These are phyloP conservation scores for Tilletia indica DNA, from an alignment of 1,284 basidiomycete species.

Conservation along the genomic window DNA sequence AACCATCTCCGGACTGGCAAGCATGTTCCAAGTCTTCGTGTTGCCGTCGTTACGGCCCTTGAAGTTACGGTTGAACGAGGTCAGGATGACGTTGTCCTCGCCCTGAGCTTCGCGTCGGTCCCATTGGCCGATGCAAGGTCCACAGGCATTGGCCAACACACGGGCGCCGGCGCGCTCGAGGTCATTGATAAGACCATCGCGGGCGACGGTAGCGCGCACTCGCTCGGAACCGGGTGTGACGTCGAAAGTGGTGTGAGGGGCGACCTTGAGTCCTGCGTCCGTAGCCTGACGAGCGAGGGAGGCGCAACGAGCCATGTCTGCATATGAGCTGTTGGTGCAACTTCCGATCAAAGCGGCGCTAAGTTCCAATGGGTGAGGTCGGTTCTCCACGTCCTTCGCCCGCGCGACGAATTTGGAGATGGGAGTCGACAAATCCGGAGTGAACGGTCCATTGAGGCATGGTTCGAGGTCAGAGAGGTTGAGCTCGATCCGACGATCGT, in stretches of 20 bases:
- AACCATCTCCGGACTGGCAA: slow-evolving; percentile 93
- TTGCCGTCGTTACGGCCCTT: slow-evolving; percentile 98
- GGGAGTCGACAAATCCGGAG: slow-evolving; percentile 92
- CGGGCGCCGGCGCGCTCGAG: slow-evolving; percentile 83
- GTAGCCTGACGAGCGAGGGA: slow-evolving; percentile 88
- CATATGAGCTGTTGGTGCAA: slow-evolving; percentile 75
- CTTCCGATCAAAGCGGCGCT: slow-evolving; percentile 91
- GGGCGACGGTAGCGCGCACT: slow-evolving; percentile 94
- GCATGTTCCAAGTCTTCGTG: slow-evolving; percentile 92
- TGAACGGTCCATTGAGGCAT: slow-evolving; percentile 89
- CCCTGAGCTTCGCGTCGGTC: slow-evolving; percentile 84
- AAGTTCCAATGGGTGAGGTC: slow-evolving; percentile 77
- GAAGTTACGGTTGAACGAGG: slow-evolving; percentile 98
- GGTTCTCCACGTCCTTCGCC: slow-evolving; percentile 78
- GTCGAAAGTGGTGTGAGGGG: slow-evolving; percentile 79
- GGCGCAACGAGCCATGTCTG: slow-evolving; percentile 73
- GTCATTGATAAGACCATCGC: slow-evolving; percentile 78
- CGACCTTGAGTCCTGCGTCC: slow-evolving; percentile 71
- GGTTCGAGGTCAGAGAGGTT: slow-evolving; percentile 91
- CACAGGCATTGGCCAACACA: slow-evolving; percentile 96
- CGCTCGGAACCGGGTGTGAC: slow-evolving; percentile 97
- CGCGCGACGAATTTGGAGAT: slow-evolving; percentile 84
- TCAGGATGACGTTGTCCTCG: slow-evolving; percentile 93
- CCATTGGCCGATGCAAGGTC: slow-evolving; percentile 99
- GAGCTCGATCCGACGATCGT: slow-evolving; percentile 92